Conservation (phyloP, 2,329 filamentous ascomycete species). For the Coniochaeta hoffmannii region DNA sequence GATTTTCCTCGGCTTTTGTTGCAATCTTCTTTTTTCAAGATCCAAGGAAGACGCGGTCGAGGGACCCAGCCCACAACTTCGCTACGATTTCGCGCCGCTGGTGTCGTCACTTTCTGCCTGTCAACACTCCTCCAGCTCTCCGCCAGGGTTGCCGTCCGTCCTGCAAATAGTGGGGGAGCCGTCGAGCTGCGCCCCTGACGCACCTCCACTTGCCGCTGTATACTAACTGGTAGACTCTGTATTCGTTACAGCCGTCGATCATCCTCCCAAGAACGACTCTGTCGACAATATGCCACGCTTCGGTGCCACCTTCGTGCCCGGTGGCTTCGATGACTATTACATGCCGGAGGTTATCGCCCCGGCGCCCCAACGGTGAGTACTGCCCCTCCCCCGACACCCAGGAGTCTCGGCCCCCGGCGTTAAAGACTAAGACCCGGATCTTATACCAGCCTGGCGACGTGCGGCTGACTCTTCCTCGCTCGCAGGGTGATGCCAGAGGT, state of each 20-base stretch:
- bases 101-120: background rate
- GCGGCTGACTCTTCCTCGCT: background rate
- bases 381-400: slow-evolving; percentile 4
- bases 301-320: slow-evolving; percentile 52
- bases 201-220: background rate
- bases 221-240: background rate
- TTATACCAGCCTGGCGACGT: background rate
- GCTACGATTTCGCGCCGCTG: too few species aligned
- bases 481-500: slow-evolving; percentile 88
- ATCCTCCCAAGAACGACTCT: background rate
- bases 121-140: background rate
- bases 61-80: background rate
- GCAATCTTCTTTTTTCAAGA: background rate
- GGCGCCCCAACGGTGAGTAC: slow-evolving; percentile 47
- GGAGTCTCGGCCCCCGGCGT: background rate
- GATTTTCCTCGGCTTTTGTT: background rate
- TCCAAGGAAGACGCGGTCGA: background rate
- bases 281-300: slow-evolving; percentile 17
- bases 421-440: background rate
- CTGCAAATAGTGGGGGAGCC: background rate
- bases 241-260: slow-evolving; percentile 3
- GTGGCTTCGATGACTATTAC: slow-evolving; percentile 52
- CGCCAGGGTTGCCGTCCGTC: background rate
- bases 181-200: background rate
- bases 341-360: slow-evolving; percentile 54